Evolutionary conservation across 2,329 filamentous ascomycete species (phyloP).

Genomic region (Diplodia scrobiculata): DNA sequence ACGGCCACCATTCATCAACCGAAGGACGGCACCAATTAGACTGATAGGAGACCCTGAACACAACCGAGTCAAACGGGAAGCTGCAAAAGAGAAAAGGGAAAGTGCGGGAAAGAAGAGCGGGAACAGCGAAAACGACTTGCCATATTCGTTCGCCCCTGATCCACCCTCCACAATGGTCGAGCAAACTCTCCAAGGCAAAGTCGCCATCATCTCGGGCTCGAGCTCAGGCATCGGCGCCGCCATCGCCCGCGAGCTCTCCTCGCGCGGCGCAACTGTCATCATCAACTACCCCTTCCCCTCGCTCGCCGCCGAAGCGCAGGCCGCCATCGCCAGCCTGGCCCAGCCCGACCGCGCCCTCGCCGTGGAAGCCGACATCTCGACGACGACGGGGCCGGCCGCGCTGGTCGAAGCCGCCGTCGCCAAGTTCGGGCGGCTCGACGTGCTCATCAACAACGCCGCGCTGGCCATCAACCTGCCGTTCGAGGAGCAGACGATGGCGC

Average conservation of each 20-base stretch:
- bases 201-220: slow-evolving; percentile 50
- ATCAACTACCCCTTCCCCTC: slow-evolving; percentile 53
- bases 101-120: not conserved
- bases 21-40: not conserved
- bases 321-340: slow-evolving; percentile 37
- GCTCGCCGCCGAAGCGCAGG: slow-evolving; percentile 39
- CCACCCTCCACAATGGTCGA: slow-evolving; percentile 21
- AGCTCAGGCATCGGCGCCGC: slow-evolving; percentile 50
- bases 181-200: slow-evolving; percentile 32
- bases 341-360: slow-evolving; percentile 39
- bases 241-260: slow-evolving; percentile 49
- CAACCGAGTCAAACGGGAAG: not conserved
- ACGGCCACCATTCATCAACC: not conserved
- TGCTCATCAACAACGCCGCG: slow-evolving; percentile 55
- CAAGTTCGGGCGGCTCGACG: slow-evolving; percentile 49
- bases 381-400: slow-evolving; percentile 38
- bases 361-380: slow-evolving; percentile 46
- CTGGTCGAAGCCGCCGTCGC: slow-evolving; percentile 46
- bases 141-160: not conserved
- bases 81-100: not conserved
- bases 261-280: slow-evolving; percentile 49
- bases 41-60: not conserved
- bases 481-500: slow-evolving; percentile 44
- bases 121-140: not conserved
- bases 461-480: slow-evolving; percentile 46